Base-by-base conservation (phyloP, 768 basidiomycete genomes). In the Vararia minispora region DNA sequence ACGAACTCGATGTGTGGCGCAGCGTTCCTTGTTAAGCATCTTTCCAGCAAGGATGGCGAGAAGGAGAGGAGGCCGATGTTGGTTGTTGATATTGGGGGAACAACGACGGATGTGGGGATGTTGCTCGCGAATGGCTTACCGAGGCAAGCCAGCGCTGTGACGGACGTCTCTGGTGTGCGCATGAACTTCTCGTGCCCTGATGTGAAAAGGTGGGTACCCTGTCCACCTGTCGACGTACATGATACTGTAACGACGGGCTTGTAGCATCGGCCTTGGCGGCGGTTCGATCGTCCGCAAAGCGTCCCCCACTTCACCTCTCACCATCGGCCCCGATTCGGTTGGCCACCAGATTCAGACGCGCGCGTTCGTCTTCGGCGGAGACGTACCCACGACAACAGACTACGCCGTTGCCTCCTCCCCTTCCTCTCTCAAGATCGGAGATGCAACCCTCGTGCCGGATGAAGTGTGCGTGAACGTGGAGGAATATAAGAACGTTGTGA, bases 31-130 rank as follows among this genome's bases (percentile, higher is more conserved):
- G 29, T n/a, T n/a, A n/a, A n/a, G n/a, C n/a, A n/a, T n/a, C n/a
- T n/a, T n/a, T n/a, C n/a, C n/a, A n/a, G n/a, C n/a, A n/a, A n/a
- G n/a, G n/a, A n/a, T n/a, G n/a, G n/a, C n/a, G n/a, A 65, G 51
- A n/a, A n/a, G n/a, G n/a, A n/a, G n/a, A n/a, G n/a, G n/a, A n/a
- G n/a, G n/a, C 54, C 60, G 41, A 61, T 65, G 28, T 58, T 76
- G 35, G 78, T 79, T 0, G 63, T 74, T 37, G 79, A 80, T 52
- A 62, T 79, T 40, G 79, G 78, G 33, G 77, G 76, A 0, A 80
- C 78, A 0, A 76, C 76, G 12, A 72, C 74, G 1, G 78, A 79
- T 44, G 69, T 79, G 5, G 77, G 78, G 12, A 70, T 78, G 31
- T 53, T 80, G 8, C 56, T 78, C 28, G 71, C 74, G 1, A 67